phyloP scores from a whole-genome alignment of 176 grass and related monocot species.

The Rhynchospora pubera region DNA sequence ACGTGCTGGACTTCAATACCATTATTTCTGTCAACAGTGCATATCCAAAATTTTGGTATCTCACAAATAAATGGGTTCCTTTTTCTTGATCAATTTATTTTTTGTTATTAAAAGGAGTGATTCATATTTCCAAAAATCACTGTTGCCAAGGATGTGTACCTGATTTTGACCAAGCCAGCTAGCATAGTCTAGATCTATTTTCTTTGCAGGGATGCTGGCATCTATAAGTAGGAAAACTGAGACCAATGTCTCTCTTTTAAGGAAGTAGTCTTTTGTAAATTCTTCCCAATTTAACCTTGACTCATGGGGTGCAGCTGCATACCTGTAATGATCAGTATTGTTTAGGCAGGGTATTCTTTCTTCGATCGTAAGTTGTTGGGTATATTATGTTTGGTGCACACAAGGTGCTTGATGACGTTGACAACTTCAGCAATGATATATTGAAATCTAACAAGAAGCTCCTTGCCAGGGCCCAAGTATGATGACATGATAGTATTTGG shows the following conservation, averaged over 20 bases:
- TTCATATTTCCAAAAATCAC: neutral
- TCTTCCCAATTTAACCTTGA: slow-evolving; percentile 67
- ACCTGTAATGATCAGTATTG: slow-evolving; percentile 47
- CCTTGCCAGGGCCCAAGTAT: neutral
- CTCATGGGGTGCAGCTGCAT: slow-evolving; percentile 88
- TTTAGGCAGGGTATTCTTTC: neutral
- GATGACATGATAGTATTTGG: neutral
- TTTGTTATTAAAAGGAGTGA: too few relatives aligned
- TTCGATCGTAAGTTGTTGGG: neutral
- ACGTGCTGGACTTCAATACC: neutral
- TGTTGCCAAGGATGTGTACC: slow-evolving; percentile 8
- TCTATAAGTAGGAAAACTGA: slow-evolving; percentile 94
- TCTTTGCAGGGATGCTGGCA: slow-evolving; percentile 95
- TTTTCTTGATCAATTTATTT: neutral
- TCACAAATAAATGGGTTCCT: neutral
- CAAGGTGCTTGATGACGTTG: neutral
- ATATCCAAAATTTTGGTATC: neutral
- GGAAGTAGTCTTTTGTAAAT: slow-evolving; percentile 90
- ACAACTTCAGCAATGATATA: neutral
- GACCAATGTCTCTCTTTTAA: slow-evolving; percentile 57
- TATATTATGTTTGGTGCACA: neutral
- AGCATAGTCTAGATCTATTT: slow-evolving; percentile 98
- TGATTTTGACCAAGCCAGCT: slow-evolving; percentile 97
- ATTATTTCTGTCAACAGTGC: neutral
- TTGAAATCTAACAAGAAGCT: neutral